These are phyloP conservation scores for Claviceps quebecensis DNA, from an alignment of 2,329 filamentous ascomycete species.

Conservation along the genomic window DNA sequence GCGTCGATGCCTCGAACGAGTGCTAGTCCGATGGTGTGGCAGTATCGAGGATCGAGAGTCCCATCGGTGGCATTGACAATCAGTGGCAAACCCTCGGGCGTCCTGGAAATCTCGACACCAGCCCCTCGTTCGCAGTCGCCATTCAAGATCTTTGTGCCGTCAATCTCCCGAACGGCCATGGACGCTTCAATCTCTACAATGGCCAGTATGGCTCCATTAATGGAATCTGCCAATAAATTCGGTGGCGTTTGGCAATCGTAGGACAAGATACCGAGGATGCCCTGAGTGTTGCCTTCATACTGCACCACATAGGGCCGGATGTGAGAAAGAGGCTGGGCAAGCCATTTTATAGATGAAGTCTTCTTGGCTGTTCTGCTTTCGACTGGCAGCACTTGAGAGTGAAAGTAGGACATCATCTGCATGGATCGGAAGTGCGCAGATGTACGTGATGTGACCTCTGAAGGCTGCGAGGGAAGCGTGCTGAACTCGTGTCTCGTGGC, in stretches of 20 bases:
- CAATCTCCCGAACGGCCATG: conserved; percentile 30
- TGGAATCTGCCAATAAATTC: conserved; percentile 45
- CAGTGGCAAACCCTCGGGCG: conserved; percentile 45
- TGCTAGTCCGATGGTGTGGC: conserved; percentile 47
- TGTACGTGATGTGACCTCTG: conserved; percentile 42
- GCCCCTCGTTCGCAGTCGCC: background rate
- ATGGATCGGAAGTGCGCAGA: conserved; percentile 55
- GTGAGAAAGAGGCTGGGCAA: conserved; percentile 38
- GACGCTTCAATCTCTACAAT: conserved; percentile 46
- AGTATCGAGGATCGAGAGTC: conserved; percentile 45
- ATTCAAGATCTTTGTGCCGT: background rate
- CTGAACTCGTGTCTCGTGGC: conserved; percentile 30
- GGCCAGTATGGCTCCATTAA: conserved; percentile 59
- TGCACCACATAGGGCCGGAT: conserved; percentile 46
- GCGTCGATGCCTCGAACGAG: conserved; percentile 58
- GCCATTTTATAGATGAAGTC: conserved; percentile 27
- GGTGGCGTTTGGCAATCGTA: conserved; percentile 51
- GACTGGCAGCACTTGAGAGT: conserved; percentile 20
- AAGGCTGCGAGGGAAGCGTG: conserved; percentile 44
- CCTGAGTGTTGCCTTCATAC: conserved; percentile 36
- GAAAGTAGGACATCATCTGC: conserved; percentile 73
- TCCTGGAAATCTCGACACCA: conserved; percentile 8
- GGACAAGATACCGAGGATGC: conserved; percentile 51
- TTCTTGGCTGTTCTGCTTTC: background rate
- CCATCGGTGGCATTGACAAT: conserved; percentile 40